phyloP scores from a whole-genome alignment of 2,329 filamentous ascomycete genomes.

The Penicillium rolfsii region DNA sequence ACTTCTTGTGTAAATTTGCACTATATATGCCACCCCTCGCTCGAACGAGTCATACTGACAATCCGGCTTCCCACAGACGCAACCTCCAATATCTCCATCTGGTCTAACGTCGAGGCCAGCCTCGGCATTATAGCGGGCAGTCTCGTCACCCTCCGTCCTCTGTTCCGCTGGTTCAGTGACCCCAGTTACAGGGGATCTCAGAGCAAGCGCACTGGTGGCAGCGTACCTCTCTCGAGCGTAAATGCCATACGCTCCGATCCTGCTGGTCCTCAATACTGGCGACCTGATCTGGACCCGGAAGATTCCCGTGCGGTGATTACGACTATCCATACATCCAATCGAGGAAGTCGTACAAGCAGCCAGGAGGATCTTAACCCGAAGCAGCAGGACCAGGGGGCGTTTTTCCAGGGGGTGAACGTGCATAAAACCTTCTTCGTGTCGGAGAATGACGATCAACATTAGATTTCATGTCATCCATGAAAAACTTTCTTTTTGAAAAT shows the following conservation, averaged over 20 bases:
- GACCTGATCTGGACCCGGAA: constrained; percentile 35
- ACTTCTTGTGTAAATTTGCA: constrained; percentile 40
- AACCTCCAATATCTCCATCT: constrained; percentile 45
- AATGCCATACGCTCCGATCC: constrained; percentile 25
- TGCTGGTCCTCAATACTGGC: constrained; percentile 36
- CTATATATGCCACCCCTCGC: background rate
- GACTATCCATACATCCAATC: constrained; percentile 34
- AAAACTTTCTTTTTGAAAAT: background rate
- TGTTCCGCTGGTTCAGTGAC: constrained; percentile 48
- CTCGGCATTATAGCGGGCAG: constrained; percentile 52
- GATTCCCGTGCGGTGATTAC: constrained; percentile 33
- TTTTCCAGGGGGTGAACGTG: constrained; percentile 37
- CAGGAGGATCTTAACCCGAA: constrained; percentile 40
- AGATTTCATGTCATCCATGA: background rate
- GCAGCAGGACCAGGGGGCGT: constrained; percentile 22
- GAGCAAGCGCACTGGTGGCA: constrained; percentile 33
- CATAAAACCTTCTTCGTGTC: constrained; percentile 42
- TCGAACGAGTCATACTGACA: constrained; percentile 13
- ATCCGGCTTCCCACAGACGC: constrained; percentile 30
- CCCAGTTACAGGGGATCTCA: constrained; percentile 30
- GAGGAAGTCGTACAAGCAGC: constrained; percentile 36
- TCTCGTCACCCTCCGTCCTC: constrained; percentile 54
- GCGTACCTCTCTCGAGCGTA: constrained; percentile 38
- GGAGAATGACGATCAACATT: constrained; percentile 23
- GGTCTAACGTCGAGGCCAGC: constrained; percentile 45